Conservation (phyloP, 768 basidiomycete species). For the Crassisporium funariophilum region DNA sequence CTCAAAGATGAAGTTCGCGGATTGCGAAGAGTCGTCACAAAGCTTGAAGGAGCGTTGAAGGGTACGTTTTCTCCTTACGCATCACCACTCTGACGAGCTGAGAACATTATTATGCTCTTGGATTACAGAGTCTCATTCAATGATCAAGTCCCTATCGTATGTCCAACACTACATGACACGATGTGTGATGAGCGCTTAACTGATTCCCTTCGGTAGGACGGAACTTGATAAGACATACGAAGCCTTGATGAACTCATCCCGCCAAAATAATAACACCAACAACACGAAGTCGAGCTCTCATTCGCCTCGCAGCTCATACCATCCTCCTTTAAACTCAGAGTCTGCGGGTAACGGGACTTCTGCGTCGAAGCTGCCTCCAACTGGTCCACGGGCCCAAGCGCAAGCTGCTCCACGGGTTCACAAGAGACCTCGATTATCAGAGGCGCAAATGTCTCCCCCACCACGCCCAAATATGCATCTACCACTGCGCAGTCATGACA, state of each 20-base stretch:
- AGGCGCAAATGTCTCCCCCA: constrained; percentile 39
- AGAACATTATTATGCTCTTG: constrained; percentile 7
- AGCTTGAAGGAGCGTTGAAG: constrained; percentile 74
- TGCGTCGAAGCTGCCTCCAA: constrained; percentile 63
- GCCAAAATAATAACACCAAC: constrained; percentile 39
- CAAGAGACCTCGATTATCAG: constrained; percentile 78
- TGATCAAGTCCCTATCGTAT: constrained; percentile 72
- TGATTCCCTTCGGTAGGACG: constrained; percentile 41
- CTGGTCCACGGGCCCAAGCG: constrained; percentile 78
- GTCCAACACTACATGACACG: constrained; percentile 31
- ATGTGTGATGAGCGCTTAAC: constrained; percentile 1
- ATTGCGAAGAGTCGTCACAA: constrained; percentile 64
- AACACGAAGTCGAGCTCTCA: constrained; percentile 44
- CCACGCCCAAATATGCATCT: constrained; percentile 24
- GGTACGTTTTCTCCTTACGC: constrained; percentile 45
- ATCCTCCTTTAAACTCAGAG: constrained; percentile 29
- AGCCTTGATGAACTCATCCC: constrained; percentile 47
- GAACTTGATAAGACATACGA: constrained; percentile 81
- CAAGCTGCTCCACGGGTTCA: constrained; percentile 78
- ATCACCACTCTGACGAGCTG: constrained; percentile 12
- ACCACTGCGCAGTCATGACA: constrained; percentile 20
- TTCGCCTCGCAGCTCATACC: constrained; percentile 51
- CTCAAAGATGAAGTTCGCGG: constrained; percentile 81
- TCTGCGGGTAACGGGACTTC: constrained; percentile 27
- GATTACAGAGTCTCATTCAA: constrained; percentile 72